Percentiles rank a stretch among this genome's conserved stretches.
Evolutionary conservation across 2,329 filamentous ascomycete genomes (phyloP).

Genomic region (Neonectria sp.): DNA sequence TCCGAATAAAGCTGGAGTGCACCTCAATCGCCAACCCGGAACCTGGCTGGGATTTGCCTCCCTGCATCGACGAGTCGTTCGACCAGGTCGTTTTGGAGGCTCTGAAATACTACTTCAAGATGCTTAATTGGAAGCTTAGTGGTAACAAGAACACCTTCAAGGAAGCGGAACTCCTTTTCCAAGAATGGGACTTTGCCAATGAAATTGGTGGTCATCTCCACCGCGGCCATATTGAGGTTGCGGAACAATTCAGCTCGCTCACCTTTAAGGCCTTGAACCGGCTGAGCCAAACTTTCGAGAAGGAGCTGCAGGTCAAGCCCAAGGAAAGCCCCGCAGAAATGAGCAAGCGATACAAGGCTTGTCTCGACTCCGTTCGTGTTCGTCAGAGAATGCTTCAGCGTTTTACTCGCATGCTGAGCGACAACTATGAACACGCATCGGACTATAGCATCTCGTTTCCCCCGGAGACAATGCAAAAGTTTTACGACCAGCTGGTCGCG

Average conservation of each 20-base stretch:
- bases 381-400: conserved; percentile 96
- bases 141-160: conserved; percentile 99
- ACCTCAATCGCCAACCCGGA: conserved; percentile 87
- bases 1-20: conserved; percentile 93
- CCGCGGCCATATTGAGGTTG: conserved; percentile 94
- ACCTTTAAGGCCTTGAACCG: conserved; percentile 94
- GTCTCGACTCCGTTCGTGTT: conserved; percentile 95
- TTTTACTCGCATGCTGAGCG: conserved; percentile 90
- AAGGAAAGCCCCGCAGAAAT: conserved; percentile 90
- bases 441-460: conserved; percentile 89
- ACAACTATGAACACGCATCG: conserved; percentile 96
- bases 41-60: conserved; percentile 93
- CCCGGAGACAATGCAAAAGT: conserved; percentile 77
- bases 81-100: conserved; percentile 93
- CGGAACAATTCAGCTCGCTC: conserved; percentile 95
- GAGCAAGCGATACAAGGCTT: conserved; percentile 97
- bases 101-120: conserved; percentile 97
- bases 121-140: conserved; percentile 97
- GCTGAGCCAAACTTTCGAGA: conserved; percentile 91
- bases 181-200: conserved; percentile 98
- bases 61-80: conserved; percentile 97
- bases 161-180: conserved; percentile 95
- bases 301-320: conserved; percentile 86
- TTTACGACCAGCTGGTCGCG: conserved; percentile 85
- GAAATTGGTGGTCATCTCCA: conserved; percentile 93